Conservation (phyloP, 441 rosid genomes). For the Francoa sonchifolia region DNA sequence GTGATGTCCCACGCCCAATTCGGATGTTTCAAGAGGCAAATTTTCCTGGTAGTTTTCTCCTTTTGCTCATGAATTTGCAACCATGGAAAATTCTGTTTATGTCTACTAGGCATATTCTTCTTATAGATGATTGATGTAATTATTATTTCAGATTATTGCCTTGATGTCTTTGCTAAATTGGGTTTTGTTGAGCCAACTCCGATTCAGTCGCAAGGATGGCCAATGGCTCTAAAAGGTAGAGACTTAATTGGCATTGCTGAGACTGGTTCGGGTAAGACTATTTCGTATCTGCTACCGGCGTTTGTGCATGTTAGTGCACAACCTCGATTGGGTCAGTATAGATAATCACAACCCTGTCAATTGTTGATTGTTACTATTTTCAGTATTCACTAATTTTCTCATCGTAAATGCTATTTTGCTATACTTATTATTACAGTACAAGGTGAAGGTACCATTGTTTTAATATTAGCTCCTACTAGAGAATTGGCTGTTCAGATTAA, state of each 20-base stretch:
- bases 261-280: slow-evolving; percentile 96
- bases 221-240: slow-evolving; percentile 93
- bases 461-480: slow-evolving; percentile 88
- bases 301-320: slow-evolving; percentile 85
- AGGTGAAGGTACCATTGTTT: slow-evolving; percentile 82
- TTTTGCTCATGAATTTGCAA: too few species aligned
- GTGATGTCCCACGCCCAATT: slow-evolving; percentile 76
- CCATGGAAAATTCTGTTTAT: too few species aligned
- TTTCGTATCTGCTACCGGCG: slow-evolving; percentile 89
- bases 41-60: slow-evolving; percentile 52
- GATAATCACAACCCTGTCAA: not conserved
- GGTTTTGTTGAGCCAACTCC: slow-evolving; percentile 96
- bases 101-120: not conserved
- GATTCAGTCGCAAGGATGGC: slow-evolving; percentile 94
- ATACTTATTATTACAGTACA: slow-evolving; percentile 25
- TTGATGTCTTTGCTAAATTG: slow-evolving; percentile 65
- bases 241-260: slow-evolving; percentile 91
- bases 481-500: slow-evolving; percentile 96
- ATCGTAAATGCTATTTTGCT: not conserved
- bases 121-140: slow-evolving; percentile 8
- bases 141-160: slow-evolving; percentile 51
- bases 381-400: not conserved
- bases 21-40: slow-evolving; percentile 69
- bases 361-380: not conserved
- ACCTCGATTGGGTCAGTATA: slow-evolving; percentile 69